Conservation (phyloP, 208 protist species). For the Angomonas desouzai region DNA sequence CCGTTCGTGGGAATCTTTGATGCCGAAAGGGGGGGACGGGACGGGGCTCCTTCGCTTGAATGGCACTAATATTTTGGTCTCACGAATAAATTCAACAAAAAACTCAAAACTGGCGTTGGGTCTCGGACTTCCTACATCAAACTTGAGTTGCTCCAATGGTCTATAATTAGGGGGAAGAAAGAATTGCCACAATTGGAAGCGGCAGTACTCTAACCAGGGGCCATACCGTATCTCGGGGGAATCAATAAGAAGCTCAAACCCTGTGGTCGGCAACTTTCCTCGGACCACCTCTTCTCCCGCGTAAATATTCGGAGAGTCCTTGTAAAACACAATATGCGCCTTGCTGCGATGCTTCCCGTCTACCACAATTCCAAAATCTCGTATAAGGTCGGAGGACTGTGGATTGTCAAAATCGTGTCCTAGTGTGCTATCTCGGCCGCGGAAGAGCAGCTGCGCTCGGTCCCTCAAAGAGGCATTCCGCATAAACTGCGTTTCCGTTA, state of each 20-base stretch:
- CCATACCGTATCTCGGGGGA: slow-evolving; percentile 62
- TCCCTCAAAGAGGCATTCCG: slow-evolving; percentile 49
- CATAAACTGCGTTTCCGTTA: slow-evolving; percentile 38
- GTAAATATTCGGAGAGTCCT: slow-evolving; percentile 79
- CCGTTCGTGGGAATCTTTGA: slow-evolving; percentile 63
- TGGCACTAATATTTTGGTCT: slow-evolving; percentile 59
- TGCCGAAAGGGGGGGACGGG: slow-evolving; percentile 82
- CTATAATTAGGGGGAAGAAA: slow-evolving; percentile 78
- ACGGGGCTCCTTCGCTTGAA: slow-evolving; percentile 74
- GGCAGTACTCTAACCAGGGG: slow-evolving; percentile 83
- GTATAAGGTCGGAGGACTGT: slow-evolving; percentile 45
- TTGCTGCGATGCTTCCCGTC: slow-evolving; percentile 58
- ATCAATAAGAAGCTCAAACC: slow-evolving; percentile 79
- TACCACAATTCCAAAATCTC: slow-evolving; percentile 74
- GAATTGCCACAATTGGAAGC: slow-evolving; percentile 68
- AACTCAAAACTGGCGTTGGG: slow-evolving; percentile 76
- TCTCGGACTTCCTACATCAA: slow-evolving; percentile 61
- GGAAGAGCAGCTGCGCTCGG: slow-evolving; percentile 52
- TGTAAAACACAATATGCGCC: slow-evolving; percentile 74
- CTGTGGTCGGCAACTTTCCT: slow-evolving; percentile 46
- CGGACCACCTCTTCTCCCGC: slow-evolving; percentile 58
- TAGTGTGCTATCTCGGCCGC: slow-evolving; percentile 23
- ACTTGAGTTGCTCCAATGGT: slow-evolving; percentile 53
- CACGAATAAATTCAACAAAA: slow-evolving; percentile 67
- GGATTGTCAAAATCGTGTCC: slow-evolving; percentile 14